Evolutionary conservation across 192 early-diverging fungal genomes (phyloP).

Genomic region (Podila minutissima): DNA sequence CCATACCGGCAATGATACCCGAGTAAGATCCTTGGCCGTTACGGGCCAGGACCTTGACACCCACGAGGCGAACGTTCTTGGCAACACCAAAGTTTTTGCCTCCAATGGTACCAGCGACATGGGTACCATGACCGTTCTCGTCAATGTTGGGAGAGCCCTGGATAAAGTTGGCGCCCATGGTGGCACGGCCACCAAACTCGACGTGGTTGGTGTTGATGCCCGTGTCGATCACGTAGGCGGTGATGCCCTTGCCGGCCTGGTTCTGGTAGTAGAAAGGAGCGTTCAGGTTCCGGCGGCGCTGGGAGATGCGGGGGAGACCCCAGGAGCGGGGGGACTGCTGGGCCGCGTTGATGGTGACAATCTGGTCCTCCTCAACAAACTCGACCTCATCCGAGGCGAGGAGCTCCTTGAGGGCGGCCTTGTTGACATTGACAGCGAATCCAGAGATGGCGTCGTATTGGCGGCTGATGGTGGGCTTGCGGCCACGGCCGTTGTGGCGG

Average conservation of each 20-base stretch:
- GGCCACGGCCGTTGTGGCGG: too few species aligned
- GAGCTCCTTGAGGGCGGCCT: too few species aligned
- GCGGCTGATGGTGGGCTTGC: too few species aligned
- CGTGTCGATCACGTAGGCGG: conserved; percentile 57
- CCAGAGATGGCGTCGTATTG: too few species aligned
- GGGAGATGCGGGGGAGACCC: conserved; percentile 81
- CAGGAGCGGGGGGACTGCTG: conserved; percentile 74
- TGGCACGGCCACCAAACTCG: conserved; percentile 59
- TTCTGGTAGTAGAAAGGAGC: conserved; percentile 24
- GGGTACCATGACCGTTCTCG: background rate
- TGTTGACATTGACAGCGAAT: too few species aligned
- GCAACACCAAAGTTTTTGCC: conserved; percentile 68
- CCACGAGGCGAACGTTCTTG: conserved; percentile 71
- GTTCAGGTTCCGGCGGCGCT: conserved; percentile 52
- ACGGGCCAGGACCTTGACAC: conserved; percentile 62
- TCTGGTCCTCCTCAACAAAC: too few species aligned
- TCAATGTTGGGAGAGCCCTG: background rate
- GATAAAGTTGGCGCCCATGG: conserved; percentile 40
- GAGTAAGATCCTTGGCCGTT: conserved; percentile 50
- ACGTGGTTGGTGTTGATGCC: conserved; percentile 3
- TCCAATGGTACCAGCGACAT: too few species aligned
- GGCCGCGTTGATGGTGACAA: conserved; percentile 10
- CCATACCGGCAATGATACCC: conserved; percentile 8
- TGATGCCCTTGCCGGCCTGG: conserved; percentile 38
- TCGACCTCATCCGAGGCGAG: too few species aligned